phyloP scores from a whole-genome alignment of 495 filamentous ascomycete species.

The Barbatosphaeria neglecta region DNA sequence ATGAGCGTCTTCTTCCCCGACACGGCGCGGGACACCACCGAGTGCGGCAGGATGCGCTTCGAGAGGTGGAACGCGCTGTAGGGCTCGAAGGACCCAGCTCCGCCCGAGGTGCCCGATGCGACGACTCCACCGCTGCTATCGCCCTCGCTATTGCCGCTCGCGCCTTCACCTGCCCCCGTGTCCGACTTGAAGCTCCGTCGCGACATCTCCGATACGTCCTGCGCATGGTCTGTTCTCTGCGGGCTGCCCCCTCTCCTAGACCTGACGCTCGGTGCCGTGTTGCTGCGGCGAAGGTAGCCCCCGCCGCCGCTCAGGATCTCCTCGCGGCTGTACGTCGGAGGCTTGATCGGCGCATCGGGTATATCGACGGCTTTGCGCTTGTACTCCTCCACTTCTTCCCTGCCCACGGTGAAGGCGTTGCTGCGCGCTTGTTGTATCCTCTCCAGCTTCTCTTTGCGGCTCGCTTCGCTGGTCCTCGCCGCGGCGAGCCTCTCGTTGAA shows the following conservation, averaged over 20 bases:
- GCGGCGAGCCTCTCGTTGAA: constrained; percentile 84
- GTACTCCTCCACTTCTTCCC: constrained; percentile 52
- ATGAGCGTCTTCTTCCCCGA: constrained; percentile 62
- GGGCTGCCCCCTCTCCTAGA: constrained; percentile 2
- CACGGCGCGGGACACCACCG: constrained; percentile 61
- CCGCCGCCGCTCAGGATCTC: constrained; percentile 43
- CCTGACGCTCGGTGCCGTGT: constrained; percentile 37
- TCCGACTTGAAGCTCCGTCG: not conserved
- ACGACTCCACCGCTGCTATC: no score
- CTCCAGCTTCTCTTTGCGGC: constrained; percentile 40
- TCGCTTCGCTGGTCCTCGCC: constrained; percentile 43
- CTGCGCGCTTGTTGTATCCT: constrained; percentile 49
- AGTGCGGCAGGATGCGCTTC: constrained; percentile 76
- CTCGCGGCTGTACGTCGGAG: constrained; percentile 46
- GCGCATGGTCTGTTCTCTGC: not conserved
- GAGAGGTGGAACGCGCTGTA: constrained; percentile 79
- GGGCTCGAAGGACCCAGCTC: constrained; percentile 56
- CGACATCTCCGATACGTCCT: not conserved
- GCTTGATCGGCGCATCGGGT: constrained; percentile 31
- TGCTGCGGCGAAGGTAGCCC: constrained; percentile 34
- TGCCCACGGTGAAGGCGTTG: constrained; percentile 58
- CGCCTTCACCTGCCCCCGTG: not conserved
- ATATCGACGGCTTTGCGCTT: constrained; percentile 49
- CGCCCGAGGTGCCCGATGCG: constrained; percentile 22
- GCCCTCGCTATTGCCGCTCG: no score